phyloP scores from a whole-genome alignment of 1,284 basidiomycete species.

The Irpex sp. region DNA sequence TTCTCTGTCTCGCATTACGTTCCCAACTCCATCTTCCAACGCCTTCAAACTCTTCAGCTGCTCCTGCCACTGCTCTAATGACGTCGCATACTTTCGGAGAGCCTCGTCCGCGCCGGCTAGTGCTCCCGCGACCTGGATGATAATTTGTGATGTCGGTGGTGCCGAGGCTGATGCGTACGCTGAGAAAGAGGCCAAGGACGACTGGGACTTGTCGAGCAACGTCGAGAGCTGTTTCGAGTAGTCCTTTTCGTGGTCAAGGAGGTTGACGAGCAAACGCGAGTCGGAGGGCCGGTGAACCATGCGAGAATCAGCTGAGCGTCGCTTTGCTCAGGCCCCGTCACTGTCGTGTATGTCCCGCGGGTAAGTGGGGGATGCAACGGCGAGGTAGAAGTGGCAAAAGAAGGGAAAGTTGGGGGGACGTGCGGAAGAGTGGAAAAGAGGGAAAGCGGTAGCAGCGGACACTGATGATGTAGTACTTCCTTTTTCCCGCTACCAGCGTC shows the following conservation, averaged over 20 bases:
- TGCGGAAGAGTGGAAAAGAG: neutral
- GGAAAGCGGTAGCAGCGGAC: neutral
- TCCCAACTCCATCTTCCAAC: constrained; percentile 64
- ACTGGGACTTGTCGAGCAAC: constrained; percentile 55
- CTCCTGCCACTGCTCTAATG: constrained; percentile 63
- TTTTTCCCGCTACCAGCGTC: too few species aligned
- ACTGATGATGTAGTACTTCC: neutral
- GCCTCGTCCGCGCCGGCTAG: constrained; percentile 67
- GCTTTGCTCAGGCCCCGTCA: neutral
- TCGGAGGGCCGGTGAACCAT: constrained; percentile 76
- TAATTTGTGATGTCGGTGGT: constrained; percentile 50
- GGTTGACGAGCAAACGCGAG: constrained; percentile 63
- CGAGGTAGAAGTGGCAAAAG: neutral
- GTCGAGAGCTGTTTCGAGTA: constrained; percentile 56
- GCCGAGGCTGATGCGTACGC: constrained; percentile 70
- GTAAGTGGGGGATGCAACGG: neutral
- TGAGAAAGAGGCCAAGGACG: constrained; percentile 62
- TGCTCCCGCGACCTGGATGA: constrained; percentile 55
- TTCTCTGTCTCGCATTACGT: constrained; percentile 68
- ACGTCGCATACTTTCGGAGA: constrained; percentile 51
- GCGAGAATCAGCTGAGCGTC: neutral
- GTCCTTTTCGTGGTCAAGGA: constrained; percentile 68
- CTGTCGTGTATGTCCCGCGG: neutral
- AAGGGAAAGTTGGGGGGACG: neutral
- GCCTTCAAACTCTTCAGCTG: constrained; percentile 50